Percentiles rank a stretch among this genome's conserved stretches.
Conservation (phyloP, 2,329 filamentous ascomycete genomes). For the Anisogramma anomala region DNA sequence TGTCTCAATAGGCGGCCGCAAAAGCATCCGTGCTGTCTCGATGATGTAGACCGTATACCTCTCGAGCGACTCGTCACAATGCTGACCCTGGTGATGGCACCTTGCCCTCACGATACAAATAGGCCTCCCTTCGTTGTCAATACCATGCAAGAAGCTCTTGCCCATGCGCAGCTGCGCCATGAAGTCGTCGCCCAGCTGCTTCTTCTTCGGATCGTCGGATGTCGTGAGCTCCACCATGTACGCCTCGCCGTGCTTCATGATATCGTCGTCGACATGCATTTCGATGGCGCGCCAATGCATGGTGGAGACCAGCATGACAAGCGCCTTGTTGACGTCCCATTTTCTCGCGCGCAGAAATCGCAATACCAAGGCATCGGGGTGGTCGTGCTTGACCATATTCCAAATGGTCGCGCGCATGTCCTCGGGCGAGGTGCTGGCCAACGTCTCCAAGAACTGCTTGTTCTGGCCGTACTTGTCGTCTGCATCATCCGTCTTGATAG, state of each 20-base stretch:
- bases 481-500: conserved; percentile 35
- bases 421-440: conserved; percentile 67
- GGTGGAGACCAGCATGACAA: conserved; percentile 89
- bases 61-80: conserved; percentile 72
- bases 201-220: conserved; percentile 42
- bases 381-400: conserved; percentile 89
- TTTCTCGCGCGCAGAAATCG: conserved; percentile 82
- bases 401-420: conserved; percentile 73
- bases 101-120: conserved; percentile 78
- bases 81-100: conserved; percentile 70
- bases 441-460: conserved; percentile 72
- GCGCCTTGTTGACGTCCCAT: conserved; percentile 88
- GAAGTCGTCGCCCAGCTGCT: conserved; percentile 65
- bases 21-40: conserved; percentile 78
- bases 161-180: conserved; percentile 74
- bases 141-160: conserved; percentile 84
- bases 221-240: conserved; percentile 51
- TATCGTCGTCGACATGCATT: conserved; percentile 79
- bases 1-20: conserved; percentile 74
- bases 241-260: conserved; percentile 67
- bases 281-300: conserved; percentile 82
- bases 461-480: conserved; percentile 92
- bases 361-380: conserved; percentile 74
- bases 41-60: conserved; percentile 88
- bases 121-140: conserved; percentile 73